Evolutionary conservation across 257 asterid species (phyloP), one percentile per base, ranked within the genome.

Genomic region (Datura wrightii): DNA sequence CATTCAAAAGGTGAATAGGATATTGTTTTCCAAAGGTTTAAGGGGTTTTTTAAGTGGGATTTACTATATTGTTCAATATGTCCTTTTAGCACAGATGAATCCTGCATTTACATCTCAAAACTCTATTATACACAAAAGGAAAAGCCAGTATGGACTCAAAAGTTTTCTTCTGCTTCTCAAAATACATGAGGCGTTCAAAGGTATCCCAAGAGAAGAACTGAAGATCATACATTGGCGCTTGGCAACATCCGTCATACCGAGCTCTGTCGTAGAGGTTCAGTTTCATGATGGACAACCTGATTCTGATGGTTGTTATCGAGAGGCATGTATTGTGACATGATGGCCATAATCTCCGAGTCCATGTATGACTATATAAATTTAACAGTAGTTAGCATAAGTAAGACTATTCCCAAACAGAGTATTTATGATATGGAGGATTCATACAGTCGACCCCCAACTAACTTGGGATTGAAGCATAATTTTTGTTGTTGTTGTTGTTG

Each of bases 261-360:
- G 71, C 85, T 46, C 9, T 82, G 94, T 42, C 87, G 85, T 36
- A 89, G 88, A 67, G 97, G 95, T 56, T 94, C 92, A 5, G 86
- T 11, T 85, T 92, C 97, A 78, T 93, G 96, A 85, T 93, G 97
- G 37, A 87, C 93, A 42, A 92, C 91, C 46, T 88, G 95, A 85
- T 89, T 89, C 83, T 94, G 94, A 54, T 93, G 92, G 83, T 89
- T 84, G 84, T 84, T 92, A 86, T 96, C 98, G 2, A 96, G 96
- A 52, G 99, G 99, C 99, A 96, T 94, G 87, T 96, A 96, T 86
- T 96, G 99, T 0, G 99, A 91, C 99, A 96, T 96, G 80, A 96
- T 94, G 13, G 99, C 99, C 98, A 94, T 96, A 69, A 96, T 93
- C 95, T 96, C 99, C 1, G 97, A 89, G 90, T 96, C 98, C 99